phyloP scores from a whole-genome alignment of 257 asterid genomes.

The Thymus mandschuricus region DNA sequence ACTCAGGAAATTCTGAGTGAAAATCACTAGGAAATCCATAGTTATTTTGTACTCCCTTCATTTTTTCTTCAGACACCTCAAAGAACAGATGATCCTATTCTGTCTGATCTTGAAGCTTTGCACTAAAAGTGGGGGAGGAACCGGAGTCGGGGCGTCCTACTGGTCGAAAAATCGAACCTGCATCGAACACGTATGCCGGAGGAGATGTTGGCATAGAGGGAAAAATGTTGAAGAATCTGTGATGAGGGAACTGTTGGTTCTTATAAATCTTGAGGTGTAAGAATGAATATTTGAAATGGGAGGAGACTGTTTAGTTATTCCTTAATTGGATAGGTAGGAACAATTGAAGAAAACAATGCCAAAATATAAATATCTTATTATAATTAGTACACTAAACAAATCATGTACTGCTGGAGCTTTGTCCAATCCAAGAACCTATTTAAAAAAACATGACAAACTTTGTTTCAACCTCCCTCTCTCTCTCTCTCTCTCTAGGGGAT shows the following conservation, averaged over 20 bases:
- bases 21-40: constrained; percentile 43
- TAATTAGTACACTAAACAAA: constrained; percentile 15
- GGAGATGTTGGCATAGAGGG: constrained; percentile 7
- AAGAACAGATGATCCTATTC: constrained; percentile 9
- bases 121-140: constrained; percentile 1
- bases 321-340: constrained; percentile 58
- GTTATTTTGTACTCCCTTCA: constrained; percentile 49
- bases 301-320: constrained; percentile 40
- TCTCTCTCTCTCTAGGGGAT: background rate
- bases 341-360: constrained; percentile 65
- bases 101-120: constrained; percentile 24
- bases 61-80: constrained; percentile 5
- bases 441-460: background rate
- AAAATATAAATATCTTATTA: background rate
- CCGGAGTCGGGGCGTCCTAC: constrained; percentile 25
- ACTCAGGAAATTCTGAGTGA: constrained; percentile 35
- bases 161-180: constrained; percentile 28
- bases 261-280: constrained; percentile 46
- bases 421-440: constrained; percentile 37
- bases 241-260: background rate
- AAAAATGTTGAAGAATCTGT: constrained; percentile 26
- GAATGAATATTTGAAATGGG: constrained; percentile 45
- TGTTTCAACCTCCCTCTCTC: constrained; percentile 2
- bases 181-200: constrained; percentile 14
- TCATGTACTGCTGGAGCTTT: constrained; percentile 26